Percentiles rank a stretch among this genome's conserved stretches.
Conservation (phyloP, 352 stramenopile species). For the Globisporangium paddicum region DNA sequence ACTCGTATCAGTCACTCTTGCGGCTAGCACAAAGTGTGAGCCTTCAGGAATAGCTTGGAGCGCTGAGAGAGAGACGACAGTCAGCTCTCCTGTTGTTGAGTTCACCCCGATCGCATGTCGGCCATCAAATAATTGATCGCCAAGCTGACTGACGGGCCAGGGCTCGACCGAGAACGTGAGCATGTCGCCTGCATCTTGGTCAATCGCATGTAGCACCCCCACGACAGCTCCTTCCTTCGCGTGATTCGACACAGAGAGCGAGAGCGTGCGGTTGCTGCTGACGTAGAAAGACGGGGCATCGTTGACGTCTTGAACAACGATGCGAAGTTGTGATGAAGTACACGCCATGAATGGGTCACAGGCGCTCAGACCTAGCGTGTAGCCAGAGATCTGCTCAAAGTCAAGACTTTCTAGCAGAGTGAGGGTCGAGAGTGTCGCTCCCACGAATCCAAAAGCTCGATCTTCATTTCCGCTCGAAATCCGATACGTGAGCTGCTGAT, state of each 20-base stretch:
- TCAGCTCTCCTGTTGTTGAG: constrained; percentile 6
- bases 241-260: constrained; percentile 3
- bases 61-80: background rate
- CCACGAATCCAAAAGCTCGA: constrained; percentile 14
- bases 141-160: background rate
- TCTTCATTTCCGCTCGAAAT: constrained; percentile 17
- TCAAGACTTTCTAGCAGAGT: background rate
- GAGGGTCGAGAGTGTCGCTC: background rate
- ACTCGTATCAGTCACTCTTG: constrained; percentile 5
- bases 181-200: constrained; percentile 4
- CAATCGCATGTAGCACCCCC: constrained; percentile 2
- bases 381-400: background rate
- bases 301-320: constrained; percentile 3
- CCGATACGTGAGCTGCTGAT: constrained; percentile 21
- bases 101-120: constrained; percentile 1
- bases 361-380: constrained; percentile 3
- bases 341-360: constrained; percentile 9
- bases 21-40: background rate
- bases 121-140: background rate
- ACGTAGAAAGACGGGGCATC: constrained; percentile 2
- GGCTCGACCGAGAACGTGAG: constrained; percentile 8
- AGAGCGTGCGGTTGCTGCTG: constrained; percentile 2
- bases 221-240: background rate
- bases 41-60: background rate
- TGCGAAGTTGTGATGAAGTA: background rate